These are phyloP conservation scores for Novymonas esmeraldas DNA, from an alignment of 208 protist genomes.

Conservation along the genomic window DNA sequence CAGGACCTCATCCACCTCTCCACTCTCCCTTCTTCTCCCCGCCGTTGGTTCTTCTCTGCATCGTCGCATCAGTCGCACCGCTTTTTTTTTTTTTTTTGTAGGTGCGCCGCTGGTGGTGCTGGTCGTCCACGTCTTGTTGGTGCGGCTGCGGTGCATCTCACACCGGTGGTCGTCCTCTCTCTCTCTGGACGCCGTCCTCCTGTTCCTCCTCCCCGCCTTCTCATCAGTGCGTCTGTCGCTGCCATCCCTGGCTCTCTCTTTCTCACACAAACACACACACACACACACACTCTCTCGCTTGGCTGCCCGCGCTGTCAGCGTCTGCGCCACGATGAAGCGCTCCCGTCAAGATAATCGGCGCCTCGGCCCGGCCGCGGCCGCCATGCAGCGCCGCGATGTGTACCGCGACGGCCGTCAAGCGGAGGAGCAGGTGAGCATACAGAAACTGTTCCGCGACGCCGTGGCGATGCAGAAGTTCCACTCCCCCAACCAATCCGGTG, in stretches of 20 bases:
- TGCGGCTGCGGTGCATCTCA: too few species aligned
- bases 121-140: too few species aligned
- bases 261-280: neutral
- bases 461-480: slow-evolving; percentile 92
- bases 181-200: too few species aligned
- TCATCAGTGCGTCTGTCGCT: too few species aligned
- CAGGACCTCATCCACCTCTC: neutral
- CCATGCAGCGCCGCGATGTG: slow-evolving; percentile 61
- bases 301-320: too few species aligned
- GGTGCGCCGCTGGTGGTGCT: too few species aligned
- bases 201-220: too few species aligned
- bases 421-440: slow-evolving; percentile 95
- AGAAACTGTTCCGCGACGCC: slow-evolving; percentile 98
- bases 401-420: slow-evolving; percentile 78
- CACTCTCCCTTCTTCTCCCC: neutral
- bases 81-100: neutral
- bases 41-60: neutral
- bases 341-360: slow-evolving; percentile 36
- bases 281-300: slow-evolving; percentile 3
- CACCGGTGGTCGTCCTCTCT: too few species aligned
- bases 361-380: slow-evolving; percentile 78
- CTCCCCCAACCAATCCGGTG: slow-evolving; percentile 43
- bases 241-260: too few species aligned
- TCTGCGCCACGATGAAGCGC: slow-evolving; percentile 66
- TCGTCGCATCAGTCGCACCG: neutral